Conservation (phyloP, 768 basidiomycete genomes). For the Mycena capillaripes region DNA sequence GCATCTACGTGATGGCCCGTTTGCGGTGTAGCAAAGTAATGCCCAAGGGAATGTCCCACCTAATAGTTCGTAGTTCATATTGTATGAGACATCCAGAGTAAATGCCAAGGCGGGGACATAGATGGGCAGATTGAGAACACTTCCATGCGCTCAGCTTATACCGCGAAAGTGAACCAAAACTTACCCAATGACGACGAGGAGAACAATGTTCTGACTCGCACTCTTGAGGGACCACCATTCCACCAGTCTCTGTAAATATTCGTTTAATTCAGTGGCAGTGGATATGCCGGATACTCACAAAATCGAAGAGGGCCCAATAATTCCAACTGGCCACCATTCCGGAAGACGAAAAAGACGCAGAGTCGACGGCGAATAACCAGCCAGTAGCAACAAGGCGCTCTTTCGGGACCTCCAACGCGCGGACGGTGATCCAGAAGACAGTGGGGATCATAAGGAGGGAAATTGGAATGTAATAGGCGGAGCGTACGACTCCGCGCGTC, state of each 20-base stretch:
- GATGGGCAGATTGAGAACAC: conserved; percentile 42
- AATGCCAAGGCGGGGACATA: conserved; percentile 42
- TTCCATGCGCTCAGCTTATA: not conserved
- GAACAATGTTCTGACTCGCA: conserved; percentile 38
- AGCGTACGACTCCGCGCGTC: conserved; percentile 38
- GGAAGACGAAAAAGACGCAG: conserved; percentile 2
- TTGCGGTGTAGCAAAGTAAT: conserved; percentile 20
- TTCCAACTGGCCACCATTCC: conserved; percentile 38
- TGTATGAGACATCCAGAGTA: conserved; percentile 40
- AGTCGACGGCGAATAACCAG: conserved; percentile 41
- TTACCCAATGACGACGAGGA: conserved; percentile 42
- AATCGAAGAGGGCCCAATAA: conserved; percentile 43
- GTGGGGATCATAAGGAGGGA: conserved; percentile 34
- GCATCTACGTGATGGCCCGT: not conserved
- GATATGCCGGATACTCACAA: conserved; percentile 32
- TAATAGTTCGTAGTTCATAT: conserved; percentile 43
- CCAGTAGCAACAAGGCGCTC: conserved; percentile 29
- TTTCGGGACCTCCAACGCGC: conserved; percentile 1
- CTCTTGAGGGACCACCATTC: conserved; percentile 40
- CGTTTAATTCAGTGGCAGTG: too few species aligned
- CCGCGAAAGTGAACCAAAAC: not conserved
- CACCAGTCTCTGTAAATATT: conserved; percentile 35
- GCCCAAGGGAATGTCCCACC: too few species aligned
- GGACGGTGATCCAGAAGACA: conserved; percentile 39
- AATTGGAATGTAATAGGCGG: conserved; percentile 37